phyloP scores from a whole-genome alignment of 306 rosid genomes.

The Quercus cerris region DNA sequence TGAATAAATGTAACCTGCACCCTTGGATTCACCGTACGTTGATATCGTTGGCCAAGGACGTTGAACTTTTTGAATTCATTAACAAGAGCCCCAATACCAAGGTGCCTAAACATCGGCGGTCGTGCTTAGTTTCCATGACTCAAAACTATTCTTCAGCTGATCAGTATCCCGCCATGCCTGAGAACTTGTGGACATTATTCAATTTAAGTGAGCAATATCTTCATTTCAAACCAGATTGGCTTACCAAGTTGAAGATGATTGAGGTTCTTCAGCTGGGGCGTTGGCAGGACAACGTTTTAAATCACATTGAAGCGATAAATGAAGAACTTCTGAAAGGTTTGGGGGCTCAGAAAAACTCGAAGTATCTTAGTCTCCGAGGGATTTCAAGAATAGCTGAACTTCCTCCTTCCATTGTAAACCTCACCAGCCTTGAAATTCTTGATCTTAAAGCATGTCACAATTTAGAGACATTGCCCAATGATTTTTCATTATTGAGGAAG shows the following conservation, averaged over 20 bases:
- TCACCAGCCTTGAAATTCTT: neutral
- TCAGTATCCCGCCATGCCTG: neutral
- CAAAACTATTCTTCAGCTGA: neutral
- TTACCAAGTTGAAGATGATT: neutral
- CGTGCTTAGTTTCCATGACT: neutral
- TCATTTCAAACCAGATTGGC: neutral
- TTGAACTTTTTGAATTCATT: neutral
- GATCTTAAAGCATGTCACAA: constrained; percentile 29
- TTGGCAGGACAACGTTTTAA: neutral
- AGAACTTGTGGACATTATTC: constrained; percentile 17
- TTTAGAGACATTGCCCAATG: constrained; percentile 26
- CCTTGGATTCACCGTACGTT: constrained; percentile 31
- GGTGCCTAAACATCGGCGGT: neutral
- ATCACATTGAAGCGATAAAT: constrained; percentile 17
- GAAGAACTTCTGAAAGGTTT: neutral
- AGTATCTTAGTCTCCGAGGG: constrained; percentile 3
- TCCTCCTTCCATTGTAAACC: neutral
- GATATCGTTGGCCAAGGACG: neutral
- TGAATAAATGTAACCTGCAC: neutral
- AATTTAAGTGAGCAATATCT: constrained; percentile 15
- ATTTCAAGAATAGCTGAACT: neutral
- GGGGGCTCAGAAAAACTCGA: constrained; percentile 4
- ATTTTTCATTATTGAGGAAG: constrained; percentile 17
- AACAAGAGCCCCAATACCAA: neutral
- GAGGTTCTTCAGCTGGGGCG: constrained; percentile 29